Conservation (phyloP, 164 flowering plant species). For the Nelumbo lutea region DNA sequence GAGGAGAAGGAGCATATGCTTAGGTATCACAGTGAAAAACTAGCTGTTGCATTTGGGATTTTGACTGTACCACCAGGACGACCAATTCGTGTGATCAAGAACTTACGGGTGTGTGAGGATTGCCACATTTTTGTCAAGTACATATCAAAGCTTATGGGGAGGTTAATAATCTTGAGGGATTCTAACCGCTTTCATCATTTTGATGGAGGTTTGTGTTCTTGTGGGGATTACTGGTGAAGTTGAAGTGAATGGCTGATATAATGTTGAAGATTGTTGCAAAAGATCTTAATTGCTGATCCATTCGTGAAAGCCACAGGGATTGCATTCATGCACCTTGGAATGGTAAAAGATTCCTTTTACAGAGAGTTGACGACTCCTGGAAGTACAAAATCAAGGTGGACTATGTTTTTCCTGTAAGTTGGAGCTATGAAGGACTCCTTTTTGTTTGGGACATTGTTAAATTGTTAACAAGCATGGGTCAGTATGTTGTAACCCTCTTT, state of each 20-base stretch:
- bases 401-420: neutral
- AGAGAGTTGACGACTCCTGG: neutral
- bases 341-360: neutral
- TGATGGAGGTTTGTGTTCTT: conserved; percentile 65
- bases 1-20: conserved; percentile 93
- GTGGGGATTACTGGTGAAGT: conserved; percentile 90
- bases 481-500: neutral
- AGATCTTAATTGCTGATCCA: neutral
- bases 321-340: neutral
- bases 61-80: conserved; percentile 61
- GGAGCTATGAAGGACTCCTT: neutral
- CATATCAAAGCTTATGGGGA: conserved; percentile 60
- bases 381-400: neutral
- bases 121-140: conserved; percentile 81
- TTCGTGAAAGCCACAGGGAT: neutral
- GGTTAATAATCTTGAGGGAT: conserved; percentile 74
- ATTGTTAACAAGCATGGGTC: neutral
- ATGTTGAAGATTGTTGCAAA: neutral
- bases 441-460: neutral
- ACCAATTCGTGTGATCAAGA: conserved; percentile 89
- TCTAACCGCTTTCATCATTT: conserved; percentile 89
- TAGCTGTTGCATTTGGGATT: conserved; percentile 88
- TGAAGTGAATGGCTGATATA: neutral
- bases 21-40: conserved; percentile 78
- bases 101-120: conserved; percentile 80